A percentile compares a stretch with the other conserved stretches of the same genome.
Evolutionary conservation across 768 basidiomycete species (phyloP).

Genomic region (Pleurotus sapidus): DNA sequence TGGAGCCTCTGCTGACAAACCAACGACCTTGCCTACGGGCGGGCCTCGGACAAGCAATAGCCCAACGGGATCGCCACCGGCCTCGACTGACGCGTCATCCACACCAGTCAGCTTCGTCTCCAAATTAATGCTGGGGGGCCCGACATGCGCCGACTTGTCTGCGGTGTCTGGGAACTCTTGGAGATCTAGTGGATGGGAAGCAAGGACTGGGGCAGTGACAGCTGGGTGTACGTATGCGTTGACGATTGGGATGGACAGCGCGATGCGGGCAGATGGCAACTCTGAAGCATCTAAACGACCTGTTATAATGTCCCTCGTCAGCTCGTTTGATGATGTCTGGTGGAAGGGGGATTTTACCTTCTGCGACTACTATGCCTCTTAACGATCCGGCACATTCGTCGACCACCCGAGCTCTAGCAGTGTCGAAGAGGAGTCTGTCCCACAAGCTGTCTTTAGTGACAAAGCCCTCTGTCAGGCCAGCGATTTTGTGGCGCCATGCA

Average conservation of each 20-base stretch:
- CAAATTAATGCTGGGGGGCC: slow-evolving; percentile 82
- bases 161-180: slow-evolving; percentile 57
- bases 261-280: slow-evolving; percentile 65
- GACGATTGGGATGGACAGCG: slow-evolving; percentile 75
- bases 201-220: slow-evolving; percentile 75
- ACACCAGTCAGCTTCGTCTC: slow-evolving; percentile 78
- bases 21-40: slow-evolving; percentile 55
- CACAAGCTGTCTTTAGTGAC: slow-evolving; percentile 78
- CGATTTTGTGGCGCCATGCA: slow-evolving; percentile 77
- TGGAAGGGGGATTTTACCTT: slow-evolving; percentile 43
- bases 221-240: slow-evolving; percentile 58
- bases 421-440: slow-evolving; percentile 77
- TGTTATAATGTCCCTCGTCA: slow-evolving; percentile 17
- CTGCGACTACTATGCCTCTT: slow-evolving; percentile 69
- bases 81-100: slow-evolving; percentile 62
- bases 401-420: slow-evolving; percentile 56
- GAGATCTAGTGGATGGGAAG: slow-evolving; percentile 81
- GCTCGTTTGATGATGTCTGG: too few species aligned
- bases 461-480: slow-evolving; percentile 68
- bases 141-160: slow-evolving; percentile 47
- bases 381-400: slow-evolving; percentile 61
- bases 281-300: slow-evolving; percentile 46
- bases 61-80: slow-evolving; percentile 65
- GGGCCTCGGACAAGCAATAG: slow-evolving; percentile 68
- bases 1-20: slow-evolving; percentile 32